Conservation (phyloP, 1,139 yeast genomes). For the Pichia kudriavzevii region DNA sequence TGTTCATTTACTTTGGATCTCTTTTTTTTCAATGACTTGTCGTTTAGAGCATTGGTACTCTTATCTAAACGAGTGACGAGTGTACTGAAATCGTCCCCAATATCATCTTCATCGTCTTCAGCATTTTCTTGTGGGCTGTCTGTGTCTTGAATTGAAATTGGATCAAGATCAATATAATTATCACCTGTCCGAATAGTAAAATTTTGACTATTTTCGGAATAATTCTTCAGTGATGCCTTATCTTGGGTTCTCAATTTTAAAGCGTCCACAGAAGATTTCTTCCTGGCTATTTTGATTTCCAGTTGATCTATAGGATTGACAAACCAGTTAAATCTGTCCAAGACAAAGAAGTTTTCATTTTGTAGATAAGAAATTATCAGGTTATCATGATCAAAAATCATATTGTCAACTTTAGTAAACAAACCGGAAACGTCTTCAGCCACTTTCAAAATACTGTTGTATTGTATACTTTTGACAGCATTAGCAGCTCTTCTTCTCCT, state of each 20-base stretch:
- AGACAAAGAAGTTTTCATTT: slow-evolving; percentile 55
- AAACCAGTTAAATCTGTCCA: slow-evolving; percentile 55
- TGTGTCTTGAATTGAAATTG: slow-evolving; percentile 38
- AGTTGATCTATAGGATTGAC: slow-evolving; percentile 12
- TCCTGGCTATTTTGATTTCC: slow-evolving; percentile 32
- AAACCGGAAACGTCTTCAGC: slow-evolving; percentile 13
- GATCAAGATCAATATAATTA: slow-evolving; percentile 46
- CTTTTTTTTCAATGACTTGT: slow-evolving; percentile 11
- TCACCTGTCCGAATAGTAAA: slow-evolving; percentile 61
- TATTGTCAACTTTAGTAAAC: slow-evolving; percentile 21
- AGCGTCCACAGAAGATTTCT: slow-evolving; percentile 30
- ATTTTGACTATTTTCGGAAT: slow-evolving; percentile 50
- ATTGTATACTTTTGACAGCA: slow-evolving; percentile 38
- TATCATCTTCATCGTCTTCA: slow-evolving; percentile 26
- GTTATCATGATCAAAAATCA: slow-evolving; percentile 36
- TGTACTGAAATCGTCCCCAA: slow-evolving; percentile 32
- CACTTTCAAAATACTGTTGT: slow-evolving; percentile 39
- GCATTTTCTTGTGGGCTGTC: slow-evolving; percentile 36
- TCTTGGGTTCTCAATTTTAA: slow-evolving; percentile 40
- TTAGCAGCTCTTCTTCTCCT: slow-evolving; percentile 24
- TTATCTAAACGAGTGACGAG: slow-evolving; percentile 46
- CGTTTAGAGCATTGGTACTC: slow-evolving; percentile 4
- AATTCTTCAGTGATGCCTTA: slow-evolving; percentile 59
- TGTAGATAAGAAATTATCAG: slow-evolving; percentile 65
- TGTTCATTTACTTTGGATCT: slow-evolving; percentile 4